Percentiles rank a stretch among this genome's conserved stretches.
These are phyloP conservation scores for Chamaenerion angustifolium DNA, from an alignment of 345 rosid species.

Conservation along the genomic window DNA sequence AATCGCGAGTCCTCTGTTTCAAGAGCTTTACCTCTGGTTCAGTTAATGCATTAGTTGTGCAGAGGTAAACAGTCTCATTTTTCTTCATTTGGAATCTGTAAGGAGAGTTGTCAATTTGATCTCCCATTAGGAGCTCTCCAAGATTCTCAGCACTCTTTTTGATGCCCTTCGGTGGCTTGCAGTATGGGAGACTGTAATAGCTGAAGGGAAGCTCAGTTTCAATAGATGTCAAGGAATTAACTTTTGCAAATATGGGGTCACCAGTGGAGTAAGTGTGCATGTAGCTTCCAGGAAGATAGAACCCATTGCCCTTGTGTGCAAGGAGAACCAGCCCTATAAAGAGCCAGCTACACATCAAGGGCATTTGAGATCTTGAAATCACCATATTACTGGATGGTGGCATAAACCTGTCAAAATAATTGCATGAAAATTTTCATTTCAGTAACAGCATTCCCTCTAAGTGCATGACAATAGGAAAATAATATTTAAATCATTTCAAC, in stretches of 20 bases:
- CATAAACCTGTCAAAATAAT: no score
- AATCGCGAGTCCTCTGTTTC: slow-evolving; percentile 30
- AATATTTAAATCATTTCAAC: no score
- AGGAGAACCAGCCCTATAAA: slow-evolving; percentile 20
- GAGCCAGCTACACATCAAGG: not conserved
- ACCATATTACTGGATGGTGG: no score
- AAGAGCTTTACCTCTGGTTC: slow-evolving; percentile 8
- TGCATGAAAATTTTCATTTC: no score
- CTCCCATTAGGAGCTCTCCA: slow-evolving; percentile 8
- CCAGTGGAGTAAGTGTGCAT: slow-evolving; percentile 61
- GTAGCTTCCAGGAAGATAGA: slow-evolving; percentile 80
- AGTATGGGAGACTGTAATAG: slow-evolving; percentile 52
- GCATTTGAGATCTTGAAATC: not conserved
- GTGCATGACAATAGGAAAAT: no score
- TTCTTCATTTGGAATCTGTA: slow-evolving; percentile 8
- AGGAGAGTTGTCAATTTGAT: slow-evolving; percentile 4
- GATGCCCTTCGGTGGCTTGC: slow-evolving; percentile 5
- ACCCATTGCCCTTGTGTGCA: slow-evolving; percentile 37
- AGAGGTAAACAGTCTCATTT: slow-evolving; percentile 10
- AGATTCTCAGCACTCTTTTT: not conserved
- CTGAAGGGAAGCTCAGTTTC: slow-evolving; percentile 79
- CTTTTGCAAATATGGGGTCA: slow-evolving; percentile 45
- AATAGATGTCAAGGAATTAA: slow-evolving; percentile 83
- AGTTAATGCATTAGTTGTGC: slow-evolving; percentile 3
- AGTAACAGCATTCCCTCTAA: no score